These are phyloP conservation scores for Pterula multifida DNA, from an alignment of 1,284 basidiomycete species.

Conservation along the genomic window DNA sequence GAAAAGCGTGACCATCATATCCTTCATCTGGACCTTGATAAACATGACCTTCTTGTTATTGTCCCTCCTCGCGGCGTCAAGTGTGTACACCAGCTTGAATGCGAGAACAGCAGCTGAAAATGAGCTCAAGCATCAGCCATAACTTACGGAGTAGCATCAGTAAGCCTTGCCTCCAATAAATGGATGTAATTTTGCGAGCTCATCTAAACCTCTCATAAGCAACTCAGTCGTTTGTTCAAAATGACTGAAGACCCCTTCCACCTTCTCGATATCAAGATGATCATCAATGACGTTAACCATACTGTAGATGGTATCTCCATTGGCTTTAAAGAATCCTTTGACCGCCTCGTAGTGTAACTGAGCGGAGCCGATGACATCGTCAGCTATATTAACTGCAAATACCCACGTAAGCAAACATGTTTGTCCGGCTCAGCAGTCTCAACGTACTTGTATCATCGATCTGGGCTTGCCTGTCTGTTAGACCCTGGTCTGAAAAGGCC, in stretches of 20 bases:
- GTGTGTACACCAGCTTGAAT: conserved; percentile 28
- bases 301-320: not conserved
- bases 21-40: conserved; percentile 30
- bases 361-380: not conserved
- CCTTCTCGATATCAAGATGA: not conserved
- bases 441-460: not conserved
- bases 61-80: conserved; percentile 26
- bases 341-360: not conserved
- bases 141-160: not conserved
- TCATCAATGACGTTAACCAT: not conserved
- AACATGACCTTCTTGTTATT: conserved; percentile 30
- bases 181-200: conserved; percentile 1
- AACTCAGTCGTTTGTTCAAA: not conserved
- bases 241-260: not conserved
- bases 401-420: not conserved
- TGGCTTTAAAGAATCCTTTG: not conserved
- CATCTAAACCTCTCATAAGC: not conserved
- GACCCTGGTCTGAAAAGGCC: not conserved
- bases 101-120: conserved; percentile 27
- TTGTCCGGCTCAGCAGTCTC: not conserved
- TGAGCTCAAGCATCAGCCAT: not conserved
- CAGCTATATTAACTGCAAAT: not conserved
- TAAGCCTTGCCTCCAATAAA: not conserved
- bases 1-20: conserved; percentile 29
- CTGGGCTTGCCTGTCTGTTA: not conserved